phyloP scores from a whole-genome alignment of 441 rosid genomes.

The Erodium moschatum region DNA sequence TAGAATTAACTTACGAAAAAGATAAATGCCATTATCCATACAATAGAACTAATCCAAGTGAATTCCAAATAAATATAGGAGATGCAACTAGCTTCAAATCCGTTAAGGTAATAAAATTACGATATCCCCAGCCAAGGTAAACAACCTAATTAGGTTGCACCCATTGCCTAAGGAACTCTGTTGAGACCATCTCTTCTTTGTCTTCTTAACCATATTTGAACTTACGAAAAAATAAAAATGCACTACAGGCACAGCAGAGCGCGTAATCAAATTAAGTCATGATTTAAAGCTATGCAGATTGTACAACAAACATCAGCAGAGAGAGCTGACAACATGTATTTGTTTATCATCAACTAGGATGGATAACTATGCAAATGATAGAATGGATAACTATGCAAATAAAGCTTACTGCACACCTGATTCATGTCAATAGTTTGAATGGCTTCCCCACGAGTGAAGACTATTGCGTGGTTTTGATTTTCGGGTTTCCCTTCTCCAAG shows the following conservation, averaged over 20 bases:
- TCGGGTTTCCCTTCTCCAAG: constrained; percentile 99
- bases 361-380: not conserved
- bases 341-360: not conserved
- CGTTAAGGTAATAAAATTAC: not conserved
- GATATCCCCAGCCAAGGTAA: too few relatives aligned
- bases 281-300: too few relatives aligned
- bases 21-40: not conserved
- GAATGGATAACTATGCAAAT: not conserved
- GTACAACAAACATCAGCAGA: not conserved
- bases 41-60: not conserved
- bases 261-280: too few relatives aligned
- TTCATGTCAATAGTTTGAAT: constrained; percentile 99
- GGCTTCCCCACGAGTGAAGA: constrained; percentile 97
- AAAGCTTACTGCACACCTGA: constrained; percentile 41
- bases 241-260: too few relatives aligned
- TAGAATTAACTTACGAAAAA: not conserved
- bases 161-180: too few relatives aligned
- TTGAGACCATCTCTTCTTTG: too few relatives aligned
- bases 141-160: too few relatives aligned
- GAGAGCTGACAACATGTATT: not conserved
- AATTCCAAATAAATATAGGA: not conserved
- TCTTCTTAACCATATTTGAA: too few relatives aligned
- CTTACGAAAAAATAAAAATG: too few relatives aligned
- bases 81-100: not conserved
- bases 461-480: constrained; percentile 95